Evolutionary conservation across 257 asterid genomes (phyloP).

Genomic region (Leonotis leonurus): DNA sequence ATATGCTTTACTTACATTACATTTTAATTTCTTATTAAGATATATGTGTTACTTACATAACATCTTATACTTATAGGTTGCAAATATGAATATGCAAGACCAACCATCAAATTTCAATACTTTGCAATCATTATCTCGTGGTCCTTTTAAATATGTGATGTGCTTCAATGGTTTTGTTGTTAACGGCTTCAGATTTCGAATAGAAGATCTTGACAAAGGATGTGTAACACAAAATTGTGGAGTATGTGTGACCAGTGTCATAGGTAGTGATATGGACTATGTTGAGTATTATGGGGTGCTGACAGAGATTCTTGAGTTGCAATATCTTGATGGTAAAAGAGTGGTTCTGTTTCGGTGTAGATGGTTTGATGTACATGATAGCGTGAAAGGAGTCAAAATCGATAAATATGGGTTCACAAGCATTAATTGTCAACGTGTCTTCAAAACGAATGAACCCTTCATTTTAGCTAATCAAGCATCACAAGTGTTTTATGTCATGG

Average conservation of each 20-base stretch:
- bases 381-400: background rate
- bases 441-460: no score
- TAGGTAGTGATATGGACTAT: background rate
- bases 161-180: background rate
- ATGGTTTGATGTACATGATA: no score
- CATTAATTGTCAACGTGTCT: background rate
- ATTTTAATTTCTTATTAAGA: background rate
- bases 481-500: no score
- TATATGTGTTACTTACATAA: no score
- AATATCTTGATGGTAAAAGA: no score
- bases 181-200: no score
- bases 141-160: background rate
- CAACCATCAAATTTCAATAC: background rate
- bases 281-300: no score
- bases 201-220: no score
- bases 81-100: background rate
- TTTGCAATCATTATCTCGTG: background rate
- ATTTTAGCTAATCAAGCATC: no score
- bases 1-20: background rate
- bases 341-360: no score
- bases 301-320: no score
- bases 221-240: background rate
- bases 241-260: background rate
- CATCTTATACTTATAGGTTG: background rate
- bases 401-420: background rate